Evolutionary conservation across 176 grass and related monocot species (phyloP), one percentile per base, ranked within the genome.

Genomic region (Carex parvula): DNA sequence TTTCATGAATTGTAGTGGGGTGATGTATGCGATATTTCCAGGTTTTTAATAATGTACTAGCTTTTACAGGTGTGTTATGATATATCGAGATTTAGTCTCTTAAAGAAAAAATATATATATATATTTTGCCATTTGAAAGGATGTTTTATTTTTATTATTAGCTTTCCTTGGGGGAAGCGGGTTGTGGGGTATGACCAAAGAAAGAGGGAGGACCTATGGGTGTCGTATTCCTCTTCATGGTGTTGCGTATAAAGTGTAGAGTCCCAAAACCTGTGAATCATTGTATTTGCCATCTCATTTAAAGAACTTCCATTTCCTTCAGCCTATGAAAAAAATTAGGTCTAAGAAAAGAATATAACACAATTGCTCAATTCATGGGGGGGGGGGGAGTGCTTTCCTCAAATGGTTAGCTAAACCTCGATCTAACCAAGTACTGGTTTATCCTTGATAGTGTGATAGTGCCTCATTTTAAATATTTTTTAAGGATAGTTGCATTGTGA

Each of bases 211-310:
- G 80, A 94, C 92, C 92, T 92, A 82, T 70, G 81, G 1, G 39
- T 79, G 54, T 97, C 94, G 50, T 65, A 82, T 54, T 97, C 92
- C 16, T 91, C 92, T 80, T 86, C 61, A 74, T 83, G 71, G 64
- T 84, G 72, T 37, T 92, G 84, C 50, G 89, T 41, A 14, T 87
- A 78, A 85, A 94, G 89, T 58, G 94, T 88, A 48, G 90, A 91
- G 80, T 97, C 92, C 94, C 92, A 94, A 81, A 97, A 97, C 55
- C 88, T 94, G 13, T 94, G 87, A 67, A 97, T 75, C 89, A 97
- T 91, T 39, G 90, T 88, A 35, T 90, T 90, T 84, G 90, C 92
- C 87, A 91, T 83, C 65, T 80, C 81, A 41, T 90, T 88, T 84
- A 87, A 65, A 64, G 73, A 77, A 72, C 44, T 84, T 59, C 56